Percentiles rank a stretch among this genome's conserved stretches.
phyloP scores from a whole-genome alignment of 306 rosid species.

The Vigna mungo region DNA sequence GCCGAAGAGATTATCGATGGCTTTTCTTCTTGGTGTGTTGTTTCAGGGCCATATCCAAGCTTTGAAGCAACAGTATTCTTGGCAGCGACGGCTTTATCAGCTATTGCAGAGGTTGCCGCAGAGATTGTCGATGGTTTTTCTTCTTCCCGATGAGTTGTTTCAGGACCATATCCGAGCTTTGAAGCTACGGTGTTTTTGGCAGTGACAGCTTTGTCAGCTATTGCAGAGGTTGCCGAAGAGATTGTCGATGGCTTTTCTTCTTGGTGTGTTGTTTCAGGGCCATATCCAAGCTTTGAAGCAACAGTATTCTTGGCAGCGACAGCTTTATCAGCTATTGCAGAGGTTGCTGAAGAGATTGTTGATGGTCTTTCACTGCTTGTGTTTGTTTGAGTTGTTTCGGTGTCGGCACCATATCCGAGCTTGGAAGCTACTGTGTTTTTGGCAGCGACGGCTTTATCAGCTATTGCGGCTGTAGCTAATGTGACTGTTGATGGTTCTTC shows the following conservation, averaged over 20 bases:
- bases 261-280: no score
- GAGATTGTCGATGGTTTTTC: conserved; percentile 37
- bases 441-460: conserved; percentile 50
- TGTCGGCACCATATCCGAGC: conserved; percentile 56
- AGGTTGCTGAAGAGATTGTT: conserved; percentile 41
- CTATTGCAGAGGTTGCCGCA: conserved; percentile 41
- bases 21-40: neutral
- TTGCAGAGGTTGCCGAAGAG: conserved; percentile 42
- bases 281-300: conserved; percentile 50
- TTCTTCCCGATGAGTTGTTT: no score
- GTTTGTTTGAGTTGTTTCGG: neutral
- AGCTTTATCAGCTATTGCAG: conserved; percentile 47
- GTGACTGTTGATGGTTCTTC: conserved; percentile 29
- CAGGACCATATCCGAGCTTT: conserved; percentile 29
- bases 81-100: conserved; percentile 15
- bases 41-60: conserved; percentile 51
- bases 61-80: conserved; percentile 49
- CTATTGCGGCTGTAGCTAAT: no score
- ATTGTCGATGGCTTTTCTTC: conserved; percentile 31
- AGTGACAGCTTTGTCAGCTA: conserved; percentile 44
- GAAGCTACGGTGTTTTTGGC: conserved; percentile 57
- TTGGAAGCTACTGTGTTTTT: conserved; percentile 53
- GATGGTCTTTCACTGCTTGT: conserved; percentile 2
- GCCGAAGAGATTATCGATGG: conserved; percentile 38
- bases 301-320: conserved; percentile 49